phyloP scores from a whole-genome alignment of 2,329 filamentous ascomycete species.

The Neoscytalidium dimidiatum region DNA sequence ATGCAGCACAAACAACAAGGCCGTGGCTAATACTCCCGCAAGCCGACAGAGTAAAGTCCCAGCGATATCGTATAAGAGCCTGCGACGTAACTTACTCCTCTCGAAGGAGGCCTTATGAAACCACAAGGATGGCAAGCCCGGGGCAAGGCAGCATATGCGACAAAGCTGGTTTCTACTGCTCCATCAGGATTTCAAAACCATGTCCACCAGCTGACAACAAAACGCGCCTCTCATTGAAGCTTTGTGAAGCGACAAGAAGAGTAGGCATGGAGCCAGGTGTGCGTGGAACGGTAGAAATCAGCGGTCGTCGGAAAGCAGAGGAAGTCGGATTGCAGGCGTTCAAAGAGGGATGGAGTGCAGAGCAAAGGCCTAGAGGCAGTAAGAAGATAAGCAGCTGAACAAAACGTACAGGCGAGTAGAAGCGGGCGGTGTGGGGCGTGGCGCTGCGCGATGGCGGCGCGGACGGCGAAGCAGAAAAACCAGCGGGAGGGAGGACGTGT shows the following conservation, averaged over 20 bases:
- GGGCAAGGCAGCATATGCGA: neutral
- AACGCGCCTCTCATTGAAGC: neutral
- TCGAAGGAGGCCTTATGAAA: neutral
- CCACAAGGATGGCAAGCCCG: neutral
- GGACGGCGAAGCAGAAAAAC: neutral
- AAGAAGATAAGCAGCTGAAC: neutral
- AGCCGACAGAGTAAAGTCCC: neutral
- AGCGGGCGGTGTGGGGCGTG: neutral
- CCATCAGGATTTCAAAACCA: neutral
- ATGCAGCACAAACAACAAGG: neutral
- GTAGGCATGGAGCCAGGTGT: neutral
- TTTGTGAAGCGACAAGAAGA: neutral
- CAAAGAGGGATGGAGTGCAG: neutral
- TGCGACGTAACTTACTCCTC: neutral
- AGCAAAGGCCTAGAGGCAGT: neutral
- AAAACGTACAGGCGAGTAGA: neutral
- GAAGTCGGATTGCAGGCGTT: neutral
- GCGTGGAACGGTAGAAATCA: neutral
- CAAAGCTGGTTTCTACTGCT: neutral
- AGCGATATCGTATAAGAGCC: neutral
- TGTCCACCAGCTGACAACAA: neutral
- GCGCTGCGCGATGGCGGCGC: neutral
- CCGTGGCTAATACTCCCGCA: neutral
- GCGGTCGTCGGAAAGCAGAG: neutral
- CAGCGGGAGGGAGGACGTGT: neutral